Percentiles rank a stretch among this genome's conserved stretches.
These are phyloP conservation scores for Suillus spraguei DNA, from an alignment of 768 basidiomycete genomes.

Conservation along the genomic window DNA sequence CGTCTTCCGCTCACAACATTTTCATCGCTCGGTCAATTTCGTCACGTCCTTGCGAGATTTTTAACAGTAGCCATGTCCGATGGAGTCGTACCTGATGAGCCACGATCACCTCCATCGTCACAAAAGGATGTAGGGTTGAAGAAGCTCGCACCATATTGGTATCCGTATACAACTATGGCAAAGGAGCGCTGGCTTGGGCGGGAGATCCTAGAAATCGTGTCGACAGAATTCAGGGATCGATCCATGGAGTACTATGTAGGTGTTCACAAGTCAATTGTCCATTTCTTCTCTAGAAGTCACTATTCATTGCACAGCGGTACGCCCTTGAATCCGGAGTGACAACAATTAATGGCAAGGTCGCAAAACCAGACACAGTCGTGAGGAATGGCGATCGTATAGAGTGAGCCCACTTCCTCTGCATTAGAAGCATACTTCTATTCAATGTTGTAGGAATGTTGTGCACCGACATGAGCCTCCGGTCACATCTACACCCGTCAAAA, in stretches of 20 bases:
- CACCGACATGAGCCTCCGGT: slow-evolving; percentile 98
- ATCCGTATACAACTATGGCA: slow-evolving; percentile 90
- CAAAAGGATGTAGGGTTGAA: slow-evolving; percentile 49
- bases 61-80: slow-evolving; percentile 53
- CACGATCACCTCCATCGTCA: slow-evolving; percentile 28
- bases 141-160: slow-evolving; percentile 89
- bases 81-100: slow-evolving; percentile 14
- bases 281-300: slow-evolving; percentile 1
- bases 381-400: slow-evolving; percentile 89
- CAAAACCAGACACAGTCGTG: slow-evolving; percentile 76
- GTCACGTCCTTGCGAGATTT: slow-evolving; percentile 54
- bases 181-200: slow-evolving; percentile 90
- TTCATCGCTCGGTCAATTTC: slow-evolving; percentile 57
- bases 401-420: slow-evolving; percentile 45
- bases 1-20: slow-evolving; percentile 47
- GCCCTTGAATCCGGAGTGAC: slow-evolving; percentile 94
- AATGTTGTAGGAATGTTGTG: slow-evolving; percentile 72
- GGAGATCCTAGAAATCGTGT: slow-evolving; percentile 88
- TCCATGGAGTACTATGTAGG: slow-evolving; percentile 96
- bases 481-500: slow-evolving; percentile 76
- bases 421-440: neutral
- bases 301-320: slow-evolving; percentile 50
- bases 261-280: slow-evolving; percentile 19
- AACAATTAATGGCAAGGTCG: slow-evolving; percentile 89
- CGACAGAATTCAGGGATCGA: slow-evolving; percentile 91